These are phyloP conservation scores for Cenchrus fungigraminus DNA, from an alignment of 176 grass and related monocot species.

Conservation along the genomic window DNA sequence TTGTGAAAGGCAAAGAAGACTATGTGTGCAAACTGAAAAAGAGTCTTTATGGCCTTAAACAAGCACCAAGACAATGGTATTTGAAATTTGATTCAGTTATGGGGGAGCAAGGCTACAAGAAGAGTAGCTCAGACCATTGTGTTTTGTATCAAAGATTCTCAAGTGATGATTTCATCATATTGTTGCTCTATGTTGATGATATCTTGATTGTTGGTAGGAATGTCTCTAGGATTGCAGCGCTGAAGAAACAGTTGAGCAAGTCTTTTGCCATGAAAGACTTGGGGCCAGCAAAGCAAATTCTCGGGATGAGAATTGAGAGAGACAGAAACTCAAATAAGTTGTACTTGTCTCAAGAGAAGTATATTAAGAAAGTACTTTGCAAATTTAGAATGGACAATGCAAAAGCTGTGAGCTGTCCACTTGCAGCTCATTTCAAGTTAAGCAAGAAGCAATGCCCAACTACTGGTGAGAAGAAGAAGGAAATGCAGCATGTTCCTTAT, in stretches of 20 bases:
- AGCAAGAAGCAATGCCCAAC: no score
- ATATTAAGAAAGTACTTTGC: no score
- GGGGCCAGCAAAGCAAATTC: constrained; percentile 2
- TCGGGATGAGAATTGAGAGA: neutral
- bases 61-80: constrained; percentile 17
- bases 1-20: constrained; percentile 3
- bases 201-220: neutral
- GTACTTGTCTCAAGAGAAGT: no score
- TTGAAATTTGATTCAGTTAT: constrained; percentile 10
- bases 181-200: constrained; percentile 40
- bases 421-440: no score
- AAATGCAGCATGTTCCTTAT: no score
- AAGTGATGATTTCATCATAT: constrained; percentile 17
- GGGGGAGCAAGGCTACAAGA: neutral
- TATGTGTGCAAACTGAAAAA: constrained; percentile 13
- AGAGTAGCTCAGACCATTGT: neutral
- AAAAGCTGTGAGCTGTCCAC: no score
- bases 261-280: constrained; percentile 3
- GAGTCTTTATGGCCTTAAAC: constrained; percentile 19
- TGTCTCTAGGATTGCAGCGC: neutral
- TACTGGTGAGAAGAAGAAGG: no score
- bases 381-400: no score
- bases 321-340: neutral
- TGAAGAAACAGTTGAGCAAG: neutral
- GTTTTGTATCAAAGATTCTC: neutral